phyloP scores from a whole-genome alignment of 2,329 filamentous ascomycete species.

The Chaetomium globosum region DNA sequence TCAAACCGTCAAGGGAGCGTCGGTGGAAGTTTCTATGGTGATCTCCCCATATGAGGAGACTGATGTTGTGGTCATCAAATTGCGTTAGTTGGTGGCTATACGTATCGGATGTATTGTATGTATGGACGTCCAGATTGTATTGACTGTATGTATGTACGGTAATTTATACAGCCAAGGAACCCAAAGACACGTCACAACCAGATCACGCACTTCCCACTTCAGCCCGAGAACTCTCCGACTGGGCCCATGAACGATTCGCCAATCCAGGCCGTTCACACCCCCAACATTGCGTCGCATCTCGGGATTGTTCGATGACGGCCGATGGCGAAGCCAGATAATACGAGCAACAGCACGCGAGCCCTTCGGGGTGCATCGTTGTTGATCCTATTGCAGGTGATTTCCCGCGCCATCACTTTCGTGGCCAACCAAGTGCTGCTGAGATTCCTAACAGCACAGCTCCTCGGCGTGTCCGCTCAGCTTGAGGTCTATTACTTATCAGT shows the following conservation, averaged over 20 bases:
- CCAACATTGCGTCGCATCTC: background rate
- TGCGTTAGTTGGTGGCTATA: background rate
- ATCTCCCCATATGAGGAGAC: background rate
- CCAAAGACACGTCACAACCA: slow-evolving; percentile 10
- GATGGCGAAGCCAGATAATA: slow-evolving; percentile 17
- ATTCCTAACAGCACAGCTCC: slow-evolving; percentile 78
- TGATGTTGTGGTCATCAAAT: background rate
- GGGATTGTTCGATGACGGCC: background rate
- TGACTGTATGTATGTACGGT: background rate
- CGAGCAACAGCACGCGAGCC: slow-evolving; percentile 35
- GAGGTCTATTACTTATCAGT: slow-evolving; percentile 91
- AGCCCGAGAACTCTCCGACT: background rate
- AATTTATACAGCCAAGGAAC: background rate
- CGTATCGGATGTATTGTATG: no score
- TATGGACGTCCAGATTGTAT: background rate
- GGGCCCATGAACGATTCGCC: background rate
- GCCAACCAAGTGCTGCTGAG: slow-evolving; percentile 91
- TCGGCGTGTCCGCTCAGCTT: slow-evolving; percentile 85
- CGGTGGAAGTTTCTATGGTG: background rate
- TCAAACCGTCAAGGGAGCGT: background rate
- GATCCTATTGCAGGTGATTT: slow-evolving; percentile 83
- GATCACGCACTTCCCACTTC: background rate
- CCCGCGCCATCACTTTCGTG: slow-evolving; percentile 84
- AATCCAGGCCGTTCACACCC: background rate
- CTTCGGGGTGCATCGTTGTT: slow-evolving; percentile 80